Base-by-base conservation (phyloP, 169 alveolate genomes). In the Plasmodium yoelii region DNA sequence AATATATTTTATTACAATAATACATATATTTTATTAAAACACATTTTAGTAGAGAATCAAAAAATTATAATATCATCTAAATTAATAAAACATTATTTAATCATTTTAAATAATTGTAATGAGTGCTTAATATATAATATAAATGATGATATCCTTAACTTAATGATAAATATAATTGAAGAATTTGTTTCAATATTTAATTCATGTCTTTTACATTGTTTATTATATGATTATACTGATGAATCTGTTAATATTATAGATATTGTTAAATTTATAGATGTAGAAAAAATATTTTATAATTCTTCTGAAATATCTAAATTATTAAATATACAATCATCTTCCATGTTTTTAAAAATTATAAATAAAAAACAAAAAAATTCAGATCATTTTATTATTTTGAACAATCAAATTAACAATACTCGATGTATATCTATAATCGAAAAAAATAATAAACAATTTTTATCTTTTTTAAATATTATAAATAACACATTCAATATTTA, bases 11-110 rank as follows among this genome's bases (percentile, higher is more conserved):
- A 15, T 12, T 5, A 64, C 46, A 15, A 56, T n/a, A 77, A 77
- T 56, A 77, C 88, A n/a, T 77, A 56, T 57, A 64, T 77, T 5
- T 34, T 63, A 28, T n/a, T 77, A 9, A 49, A 68, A 22, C 24
- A n/a, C 1, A 28, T 77, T 1, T 4, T 0, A 49, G 0, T 77
- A 18, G 5, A 64, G 3, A 7, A 64, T 24, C 7, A 34, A 34
- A 34, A 34, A 4, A 9, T 18, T 15, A 18, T 77, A 10, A 55
- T 26, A 34, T 55, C 65, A 9, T 57, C 80, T 26, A 64, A 55
- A 69, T 39, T 77, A 34, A 44, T 61, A 15, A 46, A 68, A 6
- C 19, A 12, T 18, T 77, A 63, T 24, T 7, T 77, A 47, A 64
- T 64, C 19, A 63, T 77, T 7, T 26, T 56, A 49, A 65, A 63